Evolutionary conservation across 202 grass and related monocot genomes (phyloP).

Genomic region (Setaria viridis): DNA sequence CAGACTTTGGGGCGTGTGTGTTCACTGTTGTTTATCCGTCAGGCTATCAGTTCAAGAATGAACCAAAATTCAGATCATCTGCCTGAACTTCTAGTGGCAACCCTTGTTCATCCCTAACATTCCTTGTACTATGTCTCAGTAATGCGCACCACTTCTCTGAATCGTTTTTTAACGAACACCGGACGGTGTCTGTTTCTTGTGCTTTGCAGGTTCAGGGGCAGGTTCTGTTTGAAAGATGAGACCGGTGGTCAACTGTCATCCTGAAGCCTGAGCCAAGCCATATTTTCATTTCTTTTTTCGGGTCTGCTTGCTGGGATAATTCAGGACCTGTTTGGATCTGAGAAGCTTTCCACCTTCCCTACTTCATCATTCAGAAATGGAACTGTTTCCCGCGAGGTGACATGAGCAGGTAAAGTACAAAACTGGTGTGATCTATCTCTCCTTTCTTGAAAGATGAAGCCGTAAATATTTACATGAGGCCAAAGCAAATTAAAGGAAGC

Average conservation of each 20-base stretch:
- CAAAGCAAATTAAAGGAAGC: background rate
- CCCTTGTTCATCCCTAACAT: background rate
- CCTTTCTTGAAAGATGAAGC: constrained; percentile 21
- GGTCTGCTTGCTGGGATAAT: background rate
- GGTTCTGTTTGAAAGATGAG: background rate
- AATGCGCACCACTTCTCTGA: background rate
- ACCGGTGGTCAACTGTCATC: background rate
- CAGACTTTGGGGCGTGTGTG: no score
- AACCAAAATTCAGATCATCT: background rate
- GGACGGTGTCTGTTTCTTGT: no score
- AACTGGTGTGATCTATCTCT: background rate
- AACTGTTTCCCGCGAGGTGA: background rate
- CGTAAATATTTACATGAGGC: constrained; percentile 46
- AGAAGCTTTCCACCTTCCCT: background rate
- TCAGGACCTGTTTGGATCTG: background rate
- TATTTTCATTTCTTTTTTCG: background rate
- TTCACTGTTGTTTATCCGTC: no score
- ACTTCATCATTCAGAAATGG: background rate
- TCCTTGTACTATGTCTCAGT: background rate
- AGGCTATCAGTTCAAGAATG: background rate
- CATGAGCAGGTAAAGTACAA: constrained; percentile 5
- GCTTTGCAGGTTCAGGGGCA: background rate
- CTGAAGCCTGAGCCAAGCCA: background rate
- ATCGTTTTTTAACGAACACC: no score
- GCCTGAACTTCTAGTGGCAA: background rate